phyloP scores from a whole-genome alignment of 2,329 filamentous ascomycete genomes.

The Ilyonectria robusta region DNA sequence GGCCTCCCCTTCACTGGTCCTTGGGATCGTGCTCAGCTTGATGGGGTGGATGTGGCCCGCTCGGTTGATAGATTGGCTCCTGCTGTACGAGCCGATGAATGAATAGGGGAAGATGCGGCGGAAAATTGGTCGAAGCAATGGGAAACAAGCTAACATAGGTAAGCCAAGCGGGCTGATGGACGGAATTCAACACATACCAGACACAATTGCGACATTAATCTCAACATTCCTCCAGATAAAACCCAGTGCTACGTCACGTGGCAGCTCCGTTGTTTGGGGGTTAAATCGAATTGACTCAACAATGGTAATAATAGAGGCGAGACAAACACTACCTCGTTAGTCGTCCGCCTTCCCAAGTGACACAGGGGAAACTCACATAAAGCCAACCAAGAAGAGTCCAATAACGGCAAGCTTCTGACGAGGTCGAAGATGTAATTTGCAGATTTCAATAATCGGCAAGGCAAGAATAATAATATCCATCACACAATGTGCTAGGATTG shows the following conservation, averaged over 20 bases:
- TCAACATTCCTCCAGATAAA: slow-evolving; percentile 38
- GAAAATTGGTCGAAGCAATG: slow-evolving; percentile 41
- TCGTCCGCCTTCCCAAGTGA: background rate
- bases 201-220: slow-evolving; percentile 42
- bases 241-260: slow-evolving; percentile 32
- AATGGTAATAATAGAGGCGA: slow-evolving; percentile 35
- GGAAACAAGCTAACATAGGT: slow-evolving; percentile 34
- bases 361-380: slow-evolving; percentile 34
- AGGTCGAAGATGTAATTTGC: slow-evolving; percentile 42
- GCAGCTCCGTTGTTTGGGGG: slow-evolving; percentile 30
- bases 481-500: slow-evolving; percentile 48
- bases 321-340: slow-evolving; percentile 31
- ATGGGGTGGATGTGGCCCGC: slow-evolving; percentile 28
- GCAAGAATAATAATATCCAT: slow-evolving; percentile 51
- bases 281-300: slow-evolving; percentile 31
- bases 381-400: slow-evolving; percentile 45
- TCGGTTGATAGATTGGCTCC: slow-evolving; percentile 35
- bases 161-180: background rate
- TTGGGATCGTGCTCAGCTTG: slow-evolving; percentile 21
- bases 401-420: slow-evolving; percentile 45
- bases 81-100: slow-evolving; percentile 36
- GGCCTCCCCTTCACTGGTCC: slow-evolving; percentile 8
- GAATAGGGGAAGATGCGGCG: slow-evolving; percentile 29
- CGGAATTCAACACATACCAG: slow-evolving; percentile 17
- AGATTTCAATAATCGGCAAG: slow-evolving; percentile 49